Conservation (phyloP, 805 yeast genomes). For the Spathaspora boniae region DNA sequence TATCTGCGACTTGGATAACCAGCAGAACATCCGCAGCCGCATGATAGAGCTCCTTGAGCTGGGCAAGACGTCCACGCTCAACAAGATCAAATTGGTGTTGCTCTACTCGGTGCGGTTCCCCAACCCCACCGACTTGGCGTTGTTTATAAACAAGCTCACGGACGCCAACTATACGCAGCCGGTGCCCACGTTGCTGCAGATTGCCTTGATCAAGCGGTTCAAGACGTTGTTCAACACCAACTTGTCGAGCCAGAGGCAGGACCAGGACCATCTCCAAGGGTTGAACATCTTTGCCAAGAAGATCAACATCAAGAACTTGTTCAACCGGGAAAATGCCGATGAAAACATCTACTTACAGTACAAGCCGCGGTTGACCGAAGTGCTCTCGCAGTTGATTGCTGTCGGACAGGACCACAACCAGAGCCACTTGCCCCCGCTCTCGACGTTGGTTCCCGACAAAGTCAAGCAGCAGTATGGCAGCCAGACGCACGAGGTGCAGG, state of each 20-base stretch:
- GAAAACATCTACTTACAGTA: constrained; percentile 91
- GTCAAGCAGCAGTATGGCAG: constrained; percentile 25
- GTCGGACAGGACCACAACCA: constrained; percentile 10
- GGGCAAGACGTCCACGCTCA: constrained; percentile 37
- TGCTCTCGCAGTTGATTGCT: constrained; percentile 21
- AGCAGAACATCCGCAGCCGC: constrained; percentile 43
- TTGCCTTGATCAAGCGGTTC: constrained; percentile 28
- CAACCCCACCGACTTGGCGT: constrained; percentile 19
- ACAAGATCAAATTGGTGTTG: constrained; percentile 70
- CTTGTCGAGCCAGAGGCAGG: constrained; percentile 9
- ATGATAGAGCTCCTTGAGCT: constrained; percentile 52
- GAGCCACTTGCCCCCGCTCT: constrained; percentile 8
- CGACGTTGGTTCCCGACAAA: constrained; percentile 39
- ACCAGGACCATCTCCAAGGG: constrained; percentile 13
- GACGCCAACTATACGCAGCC: constrained; percentile 28
- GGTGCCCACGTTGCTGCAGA: constrained; percentile 31
- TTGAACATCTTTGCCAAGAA: constrained; percentile 30
- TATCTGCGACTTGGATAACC: constrained; percentile 48
- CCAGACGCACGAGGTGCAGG: constrained; percentile 48
- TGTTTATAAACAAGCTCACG: constrained; percentile 23
- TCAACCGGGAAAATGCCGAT: constrained; percentile 23
- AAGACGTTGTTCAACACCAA: constrained; percentile 19
- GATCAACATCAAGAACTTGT: constrained; percentile 29
- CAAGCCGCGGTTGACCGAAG: constrained; percentile 62
- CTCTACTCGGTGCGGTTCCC: constrained; percentile 65